These are phyloP conservation scores for Podospora pseudoanserina DNA, from an alignment of 495 filamentous ascomycete genomes.

Conservation along the genomic window DNA sequence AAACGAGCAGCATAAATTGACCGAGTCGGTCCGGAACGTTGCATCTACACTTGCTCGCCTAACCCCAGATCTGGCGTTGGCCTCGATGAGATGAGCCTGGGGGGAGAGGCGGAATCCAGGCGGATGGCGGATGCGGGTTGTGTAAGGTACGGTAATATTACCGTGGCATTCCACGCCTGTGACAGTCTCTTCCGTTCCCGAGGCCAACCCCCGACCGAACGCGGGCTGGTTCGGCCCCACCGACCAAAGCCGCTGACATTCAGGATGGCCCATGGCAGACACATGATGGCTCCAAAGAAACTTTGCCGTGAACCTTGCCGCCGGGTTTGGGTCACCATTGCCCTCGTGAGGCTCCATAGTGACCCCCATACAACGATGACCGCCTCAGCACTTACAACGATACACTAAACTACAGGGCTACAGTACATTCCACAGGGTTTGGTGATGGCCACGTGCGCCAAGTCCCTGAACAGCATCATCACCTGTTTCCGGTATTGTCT, in stretches of 20 bases:
- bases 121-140: background rate
- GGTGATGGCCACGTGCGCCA: slow-evolving; percentile 6
- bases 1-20: slow-evolving; percentile 25
- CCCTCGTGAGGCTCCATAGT: background rate
- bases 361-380: background rate
- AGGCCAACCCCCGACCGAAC: slow-evolving; percentile 3
- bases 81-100: slow-evolving; percentile 5
- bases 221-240: slow-evolving; percentile 4
- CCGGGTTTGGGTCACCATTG: background rate
- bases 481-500: background rate
- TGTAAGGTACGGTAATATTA: slow-evolving; percentile 17
- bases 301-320: background rate
- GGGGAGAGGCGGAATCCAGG: background rate
- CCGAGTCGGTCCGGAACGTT: slow-evolving; percentile 34
- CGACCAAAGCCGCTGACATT: background rate
- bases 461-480: background rate
- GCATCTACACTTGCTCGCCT: slow-evolving; percentile 18
- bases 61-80: slow-evolving; percentile 16
- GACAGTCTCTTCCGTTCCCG: background rate
- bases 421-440: background rate
- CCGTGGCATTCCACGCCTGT: background rate
- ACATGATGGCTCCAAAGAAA: background rate
- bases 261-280: background rate
- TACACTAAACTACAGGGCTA: too few species aligned
- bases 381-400: background rate